Conservation (phyloP, 2,329 filamentous ascomycete genomes). For the Aureobasidium leucospermi region DNA sequence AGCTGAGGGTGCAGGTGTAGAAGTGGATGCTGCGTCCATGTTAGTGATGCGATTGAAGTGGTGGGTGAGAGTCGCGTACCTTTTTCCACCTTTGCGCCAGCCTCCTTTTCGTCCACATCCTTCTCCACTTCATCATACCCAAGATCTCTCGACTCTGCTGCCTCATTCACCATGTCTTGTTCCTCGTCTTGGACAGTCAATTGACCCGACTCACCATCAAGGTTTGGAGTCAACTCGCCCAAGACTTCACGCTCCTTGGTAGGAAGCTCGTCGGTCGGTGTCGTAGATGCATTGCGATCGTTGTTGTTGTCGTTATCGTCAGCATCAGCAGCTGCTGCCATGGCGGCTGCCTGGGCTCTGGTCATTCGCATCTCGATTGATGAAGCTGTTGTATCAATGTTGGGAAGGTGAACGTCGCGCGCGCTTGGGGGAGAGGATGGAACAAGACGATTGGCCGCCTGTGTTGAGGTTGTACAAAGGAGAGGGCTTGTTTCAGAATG, state of each 20-base stretch:
- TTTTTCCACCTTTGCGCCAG: background rate
- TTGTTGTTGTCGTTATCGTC: slow-evolving; percentile 1
- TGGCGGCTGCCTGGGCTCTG: slow-evolving; percentile 33
- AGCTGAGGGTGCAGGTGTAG: background rate
- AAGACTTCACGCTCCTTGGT: slow-evolving; percentile 29
- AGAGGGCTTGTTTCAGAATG: background rate
- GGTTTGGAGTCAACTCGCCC: slow-evolving; percentile 35
- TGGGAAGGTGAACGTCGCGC: background rate
- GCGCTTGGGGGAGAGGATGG: background rate
- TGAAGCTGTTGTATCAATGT: background rate
- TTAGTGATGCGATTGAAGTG: background rate
- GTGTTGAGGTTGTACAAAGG: background rate
- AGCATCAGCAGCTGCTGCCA: slow-evolving; percentile 21
- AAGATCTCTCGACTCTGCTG: background rate
- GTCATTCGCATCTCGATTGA: slow-evolving; percentile 34
- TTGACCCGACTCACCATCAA: background rate
- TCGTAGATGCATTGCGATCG: background rate
- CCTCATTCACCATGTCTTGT: background rate
- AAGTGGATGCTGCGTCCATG: background rate
- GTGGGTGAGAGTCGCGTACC: background rate
- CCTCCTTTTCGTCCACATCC: slow-evolving; percentile 15
- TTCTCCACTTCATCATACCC: background rate
- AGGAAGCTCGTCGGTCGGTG: background rate
- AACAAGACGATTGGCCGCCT: background rate
- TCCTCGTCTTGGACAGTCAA: no score